A percentile compares a stretch with the other conserved stretches of the same genome.
phyloP scores from a whole-genome alignment of 2,329 filamentous ascomycete species.

The Corynespora cassiicola region DNA sequence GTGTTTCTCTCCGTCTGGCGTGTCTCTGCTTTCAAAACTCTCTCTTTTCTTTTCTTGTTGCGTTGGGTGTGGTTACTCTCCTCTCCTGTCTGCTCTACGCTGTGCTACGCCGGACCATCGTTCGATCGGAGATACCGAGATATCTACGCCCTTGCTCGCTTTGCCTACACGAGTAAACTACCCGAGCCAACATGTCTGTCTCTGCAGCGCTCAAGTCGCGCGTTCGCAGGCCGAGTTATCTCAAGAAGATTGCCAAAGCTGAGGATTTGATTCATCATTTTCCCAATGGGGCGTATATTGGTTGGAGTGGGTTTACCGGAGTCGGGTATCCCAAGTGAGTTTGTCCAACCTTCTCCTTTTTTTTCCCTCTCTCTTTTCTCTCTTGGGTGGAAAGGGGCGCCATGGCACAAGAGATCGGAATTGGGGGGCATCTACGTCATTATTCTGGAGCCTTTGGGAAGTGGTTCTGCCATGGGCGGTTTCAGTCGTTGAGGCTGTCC shows the following conservation, averaged over 20 bases:
- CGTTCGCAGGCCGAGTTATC: constrained; percentile 75
- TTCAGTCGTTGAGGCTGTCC: constrained; percentile 14
- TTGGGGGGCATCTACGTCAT: no score
- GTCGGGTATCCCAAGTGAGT: constrained; percentile 86
- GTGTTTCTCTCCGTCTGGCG: no score
- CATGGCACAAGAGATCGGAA: no score
- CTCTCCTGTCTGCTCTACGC: no score
- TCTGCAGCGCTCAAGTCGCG: constrained; percentile 79
- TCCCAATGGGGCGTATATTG: constrained; percentile 84
- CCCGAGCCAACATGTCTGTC: constrained; percentile 63
- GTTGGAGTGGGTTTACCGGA: constrained; percentile 91
- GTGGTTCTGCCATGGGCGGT: constrained; percentile 7
- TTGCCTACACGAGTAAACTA: not conserved
- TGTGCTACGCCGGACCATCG: no score
- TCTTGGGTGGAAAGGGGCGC: no score
- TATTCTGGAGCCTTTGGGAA: not conserved
- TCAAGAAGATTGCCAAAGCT: constrained; percentile 79
- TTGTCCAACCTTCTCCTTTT: no score
- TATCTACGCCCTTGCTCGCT: not conserved
- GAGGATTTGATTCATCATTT: constrained; percentile 83
- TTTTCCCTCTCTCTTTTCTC: constrained; percentile 1
- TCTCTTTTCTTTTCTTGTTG: no score
- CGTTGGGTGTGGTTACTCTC: no score
- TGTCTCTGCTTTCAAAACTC: no score
- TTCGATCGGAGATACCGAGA: not conserved